Conservation (phyloP, 1,139 yeast genomes). For the Eremothecium cymbalariae region DNA sequence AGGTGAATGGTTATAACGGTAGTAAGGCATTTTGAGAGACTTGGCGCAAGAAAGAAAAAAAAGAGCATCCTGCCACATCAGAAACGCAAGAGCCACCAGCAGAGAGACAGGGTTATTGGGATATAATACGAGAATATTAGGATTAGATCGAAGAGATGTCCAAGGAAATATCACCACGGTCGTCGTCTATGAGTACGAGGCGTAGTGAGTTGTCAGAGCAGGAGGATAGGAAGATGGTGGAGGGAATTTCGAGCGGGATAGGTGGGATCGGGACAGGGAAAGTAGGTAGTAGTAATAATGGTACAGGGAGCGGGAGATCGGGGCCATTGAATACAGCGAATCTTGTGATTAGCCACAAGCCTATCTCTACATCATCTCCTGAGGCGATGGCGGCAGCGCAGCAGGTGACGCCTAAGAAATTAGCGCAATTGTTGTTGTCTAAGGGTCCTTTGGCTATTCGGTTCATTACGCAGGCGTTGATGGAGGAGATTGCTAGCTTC, state of each 20-base stretch:
- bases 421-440: slow-evolving; percentile 57
- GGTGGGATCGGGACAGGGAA: slow-evolving; percentile 1
- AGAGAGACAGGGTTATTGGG: no score
- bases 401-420: slow-evolving; percentile 70
- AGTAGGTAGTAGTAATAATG: neutral
- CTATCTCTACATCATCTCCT: slow-evolving; percentile 70
- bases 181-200: no score
- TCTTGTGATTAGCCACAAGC: slow-evolving; percentile 11
- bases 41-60: no score
- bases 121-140: no score
- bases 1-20: no score
- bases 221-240: neutral
- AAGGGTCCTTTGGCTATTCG: slow-evolving; percentile 90
- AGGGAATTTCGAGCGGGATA: neutral
- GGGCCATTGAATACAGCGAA: slow-evolving; percentile 5
- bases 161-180: no score
- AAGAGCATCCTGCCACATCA: no score
- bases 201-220: neutral
- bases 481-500: slow-evolving; percentile 70
- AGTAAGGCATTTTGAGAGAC: no score
- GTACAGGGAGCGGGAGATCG: neutral
- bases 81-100: no score
- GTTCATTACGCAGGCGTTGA: slow-evolving; percentile 73
- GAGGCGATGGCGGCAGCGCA: slow-evolving; percentile 85
- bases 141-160: no score